phyloP scores from a whole-genome alignment of 345 rosid species.

The Jatropha curcas region DNA sequence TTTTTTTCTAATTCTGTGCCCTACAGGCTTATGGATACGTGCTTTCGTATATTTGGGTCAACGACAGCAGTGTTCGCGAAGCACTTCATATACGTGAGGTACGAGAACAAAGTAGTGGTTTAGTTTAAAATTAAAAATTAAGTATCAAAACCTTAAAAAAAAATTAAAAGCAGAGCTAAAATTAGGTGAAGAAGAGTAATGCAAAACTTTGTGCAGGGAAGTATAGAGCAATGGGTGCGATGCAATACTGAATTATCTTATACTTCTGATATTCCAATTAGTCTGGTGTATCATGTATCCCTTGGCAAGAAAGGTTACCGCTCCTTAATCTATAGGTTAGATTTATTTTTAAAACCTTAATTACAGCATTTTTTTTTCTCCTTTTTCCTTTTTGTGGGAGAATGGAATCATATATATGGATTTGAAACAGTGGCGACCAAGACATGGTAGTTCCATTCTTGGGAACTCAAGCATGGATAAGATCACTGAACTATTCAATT shows the following conservation, averaged over 20 bases:
- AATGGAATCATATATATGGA: background rate
- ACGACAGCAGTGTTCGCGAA: conserved; percentile 11
- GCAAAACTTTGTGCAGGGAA: conserved; percentile 27
- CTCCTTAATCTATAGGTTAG: conserved; percentile 50
- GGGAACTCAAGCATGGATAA: conserved; percentile 36
- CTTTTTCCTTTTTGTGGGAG: background rate
- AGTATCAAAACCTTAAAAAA: too few species aligned
- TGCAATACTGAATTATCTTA: conserved; percentile 42
- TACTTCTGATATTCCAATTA: conserved; percentile 18
- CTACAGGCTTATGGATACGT: conserved; percentile 16
- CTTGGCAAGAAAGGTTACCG: conserved; percentile 47
- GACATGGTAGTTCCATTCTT: conserved; percentile 26
- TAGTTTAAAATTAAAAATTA: background rate
- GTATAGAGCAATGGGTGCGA: conserved; percentile 38
- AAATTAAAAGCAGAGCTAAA: too few species aligned
- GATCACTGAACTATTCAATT: conserved; percentile 30
- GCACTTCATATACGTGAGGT: conserved; percentile 27
- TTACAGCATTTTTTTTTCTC: background rate
- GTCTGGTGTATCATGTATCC: conserved; percentile 36
- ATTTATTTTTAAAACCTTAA: background rate
- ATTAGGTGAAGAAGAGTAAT: background rate
- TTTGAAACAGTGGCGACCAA: conserved; percentile 42
- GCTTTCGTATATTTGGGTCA: conserved; percentile 18
- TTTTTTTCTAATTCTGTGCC: too few species aligned
- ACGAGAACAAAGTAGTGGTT: too few species aligned